Conservation (phyloP, 306 rosid genomes). For the Cercis canadensis region DNA sequence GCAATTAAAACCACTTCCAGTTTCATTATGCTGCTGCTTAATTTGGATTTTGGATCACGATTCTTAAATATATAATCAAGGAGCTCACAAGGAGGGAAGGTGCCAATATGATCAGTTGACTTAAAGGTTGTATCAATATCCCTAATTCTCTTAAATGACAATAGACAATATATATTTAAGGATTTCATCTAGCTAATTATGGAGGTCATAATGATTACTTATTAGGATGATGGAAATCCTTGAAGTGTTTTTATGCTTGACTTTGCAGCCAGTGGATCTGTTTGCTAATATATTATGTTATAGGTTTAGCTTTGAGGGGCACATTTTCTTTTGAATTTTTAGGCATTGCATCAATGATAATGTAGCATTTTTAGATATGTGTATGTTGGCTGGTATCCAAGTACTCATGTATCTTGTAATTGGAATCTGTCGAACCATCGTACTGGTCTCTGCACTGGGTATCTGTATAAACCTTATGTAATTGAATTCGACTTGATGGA, state of each 20-base stretch:
- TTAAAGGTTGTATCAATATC: constrained; percentile 20
- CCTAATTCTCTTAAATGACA: constrained; percentile 6
- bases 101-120: constrained; percentile 11
- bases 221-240: constrained; percentile 1
- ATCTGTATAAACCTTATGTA: constrained; percentile 1
- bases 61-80: constrained; percentile 10
- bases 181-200: too few species aligned
- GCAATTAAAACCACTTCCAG: constrained; percentile 17
- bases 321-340: too few species aligned
- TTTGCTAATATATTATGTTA: too few species aligned
- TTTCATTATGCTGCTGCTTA: constrained; percentile 4
- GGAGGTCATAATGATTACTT: too few species aligned
- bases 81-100: not conserved
- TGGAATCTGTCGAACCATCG: not conserved
- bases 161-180: too few species aligned
- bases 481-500: too few species aligned
- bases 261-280: not conserved
- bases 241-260: constrained; percentile 27
- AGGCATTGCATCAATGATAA: too few species aligned
- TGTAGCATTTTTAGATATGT: too few species aligned
- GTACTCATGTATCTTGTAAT: not conserved
- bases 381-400: not conserved
- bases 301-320: too few species aligned
- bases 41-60: constrained; percentile 15
- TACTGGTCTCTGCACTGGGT: not conserved